Evolutionary conservation across 352 stramenopile genomes (phyloP), one percentile per base, ranked within the genome.

Genomic region (Pythium grandisporangium): DNA sequence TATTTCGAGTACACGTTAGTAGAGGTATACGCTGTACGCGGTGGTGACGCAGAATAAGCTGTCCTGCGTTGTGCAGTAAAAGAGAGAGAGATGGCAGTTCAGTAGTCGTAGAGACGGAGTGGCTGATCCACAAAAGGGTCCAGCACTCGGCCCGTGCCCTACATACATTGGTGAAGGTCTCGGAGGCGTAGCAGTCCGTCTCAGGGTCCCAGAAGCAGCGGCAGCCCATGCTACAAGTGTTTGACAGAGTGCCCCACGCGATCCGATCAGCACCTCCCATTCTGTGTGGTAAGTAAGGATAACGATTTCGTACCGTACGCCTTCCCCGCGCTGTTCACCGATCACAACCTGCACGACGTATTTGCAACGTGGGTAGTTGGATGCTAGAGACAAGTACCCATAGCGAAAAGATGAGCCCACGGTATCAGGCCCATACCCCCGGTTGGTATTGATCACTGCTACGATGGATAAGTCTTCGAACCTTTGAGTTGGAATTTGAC

Each of bases 341-440:
- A 96, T 92, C 17, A 95, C 82, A 29, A 95, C 77, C 35, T 96
- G 83, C 13, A 96, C 84, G 22, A 95, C 68, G 53, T 95, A 96
- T 52, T 96, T 96, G 65, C 84, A 96, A 11, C 84, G 65, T 37
- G 73, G 45, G 42, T 88, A 86, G 42, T 93, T 85, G 51, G 71
- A 63, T 16, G 63, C 58, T 75, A 23, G n/a, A n/a, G n/a, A n/a
- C n/a, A n/a, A n/a, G n/a, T n/a, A n/a, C n/a, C n/a, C n/a, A n/a
- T n/a, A n/a, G n/a, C n/a, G n/a, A n/a, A n/a, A n/a, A n/a, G n/a
- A n/a, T n/a, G n/a, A n/a, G n/a, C n/a, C n/a, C n/a, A n/a, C n/a
- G n/a, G n/a, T n/a, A n/a, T n/a, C n/a, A n/a, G n/a, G n/a, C n/a
- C n/a, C n/a, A n/a, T n/a, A n/a, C n/a, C n/a, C n/a, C n/a, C n/a